Base-by-base conservation (phyloP, 441 rosid species). In the Adansonia rubrostipa region DNA sequence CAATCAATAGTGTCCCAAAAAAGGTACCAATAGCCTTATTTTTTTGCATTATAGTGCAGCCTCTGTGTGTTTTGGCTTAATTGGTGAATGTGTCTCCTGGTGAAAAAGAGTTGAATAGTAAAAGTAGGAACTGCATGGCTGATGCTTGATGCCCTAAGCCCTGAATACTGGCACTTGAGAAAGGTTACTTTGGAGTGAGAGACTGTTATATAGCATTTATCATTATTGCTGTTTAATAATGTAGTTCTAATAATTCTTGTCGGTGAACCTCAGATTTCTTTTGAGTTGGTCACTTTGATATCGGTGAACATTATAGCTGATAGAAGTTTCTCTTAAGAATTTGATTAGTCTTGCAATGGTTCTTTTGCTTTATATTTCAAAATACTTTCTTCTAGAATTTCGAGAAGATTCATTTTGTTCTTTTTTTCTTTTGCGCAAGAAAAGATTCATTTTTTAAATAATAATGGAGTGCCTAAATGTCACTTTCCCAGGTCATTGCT, bases 1-100 rank as follows among this genome's bases (percentile, higher is more conserved):
- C 98, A 45, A 90, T 93, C 80, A 94, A 86, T 66, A 93, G 97
- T 85, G 97, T 96, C 79, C 93, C 99, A 0, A 96, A 96, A 85
- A 96, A 93, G 97, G 99, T 96, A 83, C 40, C 57, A 3, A 19
- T 61, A n/a, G 15, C 62, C 6, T 64, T 64, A 8, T 54, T 67
- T 53, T 72, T 42, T 58, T 36, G 53, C 6, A 17, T 53, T 28
- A 17, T 56, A 36, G 17, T 9, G 28, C 15, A 40, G 33, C 19
- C n/a, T 7, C 9, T 36, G 17, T 36, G 10, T 58, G 10, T 17
- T 73, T 33, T 54, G 76, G n/a, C 9, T 33, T 36, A 54, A 53
- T 36, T n/a, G 28, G n/a, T 42, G 22, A 33, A 54, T 53, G 74
- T 57, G 47, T 56, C 9, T 72, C 33, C n/a, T 0, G 0, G 15